Evolutionary conservation across 805 yeast species (phyloP), one percentile per base, ranked within the genome.

Genomic region (Suhomyces vadensis): DNA sequence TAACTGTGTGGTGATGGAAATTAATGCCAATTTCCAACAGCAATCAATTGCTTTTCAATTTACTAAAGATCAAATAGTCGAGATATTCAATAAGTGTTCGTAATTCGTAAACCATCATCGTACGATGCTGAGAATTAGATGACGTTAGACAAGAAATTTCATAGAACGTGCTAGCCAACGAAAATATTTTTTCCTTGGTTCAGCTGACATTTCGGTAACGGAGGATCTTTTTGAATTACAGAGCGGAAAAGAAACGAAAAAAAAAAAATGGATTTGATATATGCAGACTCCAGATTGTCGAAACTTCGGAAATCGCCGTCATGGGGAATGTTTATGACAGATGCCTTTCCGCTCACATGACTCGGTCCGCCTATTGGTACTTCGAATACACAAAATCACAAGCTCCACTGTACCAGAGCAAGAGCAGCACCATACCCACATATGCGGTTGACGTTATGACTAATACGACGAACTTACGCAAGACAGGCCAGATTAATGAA

Each of bases 281-380:
- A 29, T 29, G 33, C 33, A 29, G 33, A 20, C n/a, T n/a, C n/a
- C n/a, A 29, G 33, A 29, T 16, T 16, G 33, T 29, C 33, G 33
- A 29, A 27, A 29, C 33, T 14, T 16, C 33, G 33, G 33, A 14
- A 14, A 29, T 29, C 10, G 33, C 33, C 33, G 33, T 27, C 14
- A 27, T 10, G 8, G 16, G 20, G 9, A 16, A 29, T 8, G 33
- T 29, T n/a, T 13, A 29, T 29, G 33, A 29, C 33, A 29, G 33
- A n/a, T 16, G n/a, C 9, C 25, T 6, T 9, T 23, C 8, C 9
- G 16, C 9, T 29, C 4, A 29, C 33, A 16, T 14, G n/a, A 13
- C 9, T 6, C 9, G 25, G 25, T 23, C 19, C 33, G n/a, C 13
- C 33, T 10, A 29, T 13, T 29, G 16, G 13, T 29, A 10, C 13